These are phyloP conservation scores for Lachancea cidri DNA, from an alignment of 805 yeast genomes.

Conservation along the genomic window DNA sequence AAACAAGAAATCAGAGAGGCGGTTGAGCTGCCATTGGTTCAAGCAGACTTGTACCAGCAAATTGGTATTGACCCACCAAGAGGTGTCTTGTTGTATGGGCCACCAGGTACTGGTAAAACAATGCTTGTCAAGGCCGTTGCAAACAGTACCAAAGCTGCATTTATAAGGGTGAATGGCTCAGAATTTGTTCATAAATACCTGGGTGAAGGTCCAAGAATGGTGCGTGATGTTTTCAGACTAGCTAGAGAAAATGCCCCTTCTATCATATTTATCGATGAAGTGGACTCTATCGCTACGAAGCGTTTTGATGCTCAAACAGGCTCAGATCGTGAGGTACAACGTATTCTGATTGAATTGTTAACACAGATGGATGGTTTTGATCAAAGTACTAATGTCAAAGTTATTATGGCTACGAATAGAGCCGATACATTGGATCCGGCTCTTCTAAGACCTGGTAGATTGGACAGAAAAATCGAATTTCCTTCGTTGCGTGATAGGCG, in stretches of 20 bases:
- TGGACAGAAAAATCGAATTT: constrained; percentile 96
- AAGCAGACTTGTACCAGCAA: constrained; percentile 91
- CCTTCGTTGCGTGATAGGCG: constrained; percentile 95
- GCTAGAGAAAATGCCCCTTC: constrained; percentile 98
- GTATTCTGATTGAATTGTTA: constrained; percentile 89
- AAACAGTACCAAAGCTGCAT: constrained; percentile 89
- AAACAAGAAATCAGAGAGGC: constrained; percentile 99
- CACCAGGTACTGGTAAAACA: constrained; percentile 99
- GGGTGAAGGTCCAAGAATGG: constrained; percentile 99
- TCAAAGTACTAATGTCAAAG: constrained; percentile 91
- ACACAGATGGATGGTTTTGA: constrained; percentile 99
- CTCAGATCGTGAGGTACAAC: constrained; percentile 98
- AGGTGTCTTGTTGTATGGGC: constrained; percentile 96
- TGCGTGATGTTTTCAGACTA: constrained; percentile 92
- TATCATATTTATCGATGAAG: constrained; percentile 95
- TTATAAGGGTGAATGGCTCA: constrained; percentile 95
- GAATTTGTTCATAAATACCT: constrained; percentile 97
- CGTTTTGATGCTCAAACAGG: constrained; percentile 99
- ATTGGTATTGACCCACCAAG: constrained; percentile 99
- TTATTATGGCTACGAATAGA: constrained; percentile 98
- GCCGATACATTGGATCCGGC: constrained; percentile 99
- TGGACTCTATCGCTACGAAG: constrained; percentile 98
- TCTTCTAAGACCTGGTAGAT: constrained; percentile 93
- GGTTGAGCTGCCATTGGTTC: constrained; percentile 92
- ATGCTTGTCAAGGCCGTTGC: constrained; percentile 99